A percentile compares a stretch with the other conserved stretches of the same genome.
These are phyloP conservation scores for Erucastrum elatum DNA, from an alignment of 345 rosid species.

Conservation along the genomic window DNA sequence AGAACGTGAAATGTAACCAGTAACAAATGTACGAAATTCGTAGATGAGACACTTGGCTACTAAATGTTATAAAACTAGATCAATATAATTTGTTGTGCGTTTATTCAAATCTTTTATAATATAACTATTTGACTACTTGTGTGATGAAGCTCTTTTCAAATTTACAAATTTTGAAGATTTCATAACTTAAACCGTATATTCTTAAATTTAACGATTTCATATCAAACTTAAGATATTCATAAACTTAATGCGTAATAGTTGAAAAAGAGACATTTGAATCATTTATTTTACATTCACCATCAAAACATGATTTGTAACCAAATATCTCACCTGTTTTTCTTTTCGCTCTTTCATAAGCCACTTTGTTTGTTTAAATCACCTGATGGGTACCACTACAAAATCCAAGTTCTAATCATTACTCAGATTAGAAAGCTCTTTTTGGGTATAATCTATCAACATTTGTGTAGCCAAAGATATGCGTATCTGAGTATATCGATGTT, in stretches of 20 bases:
- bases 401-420: neutral
- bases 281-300: neutral
- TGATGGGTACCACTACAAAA: slow-evolving; percentile 13
- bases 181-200: neutral
- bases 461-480: neutral
- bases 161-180: neutral
- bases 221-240: neutral
- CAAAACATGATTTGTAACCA: neutral
- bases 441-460: neutral
- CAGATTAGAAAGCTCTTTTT: neutral
- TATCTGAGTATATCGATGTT: neutral
- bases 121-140: neutral
- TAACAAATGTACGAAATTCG: too few species aligned
- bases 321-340: neutral
- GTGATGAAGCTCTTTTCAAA: neutral
- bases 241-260: neutral
- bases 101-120: neutral
- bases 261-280: neutral
- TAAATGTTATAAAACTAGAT: too few species aligned
- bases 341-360: neutral
- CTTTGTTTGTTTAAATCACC: neutral
- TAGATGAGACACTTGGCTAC: neutral
- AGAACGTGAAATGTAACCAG: neutral
- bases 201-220: neutral
- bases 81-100: neutral